phyloP scores from a whole-genome alignment of 306 rosid genomes.

The Amphicarpaea edgeworthii region DNA sequence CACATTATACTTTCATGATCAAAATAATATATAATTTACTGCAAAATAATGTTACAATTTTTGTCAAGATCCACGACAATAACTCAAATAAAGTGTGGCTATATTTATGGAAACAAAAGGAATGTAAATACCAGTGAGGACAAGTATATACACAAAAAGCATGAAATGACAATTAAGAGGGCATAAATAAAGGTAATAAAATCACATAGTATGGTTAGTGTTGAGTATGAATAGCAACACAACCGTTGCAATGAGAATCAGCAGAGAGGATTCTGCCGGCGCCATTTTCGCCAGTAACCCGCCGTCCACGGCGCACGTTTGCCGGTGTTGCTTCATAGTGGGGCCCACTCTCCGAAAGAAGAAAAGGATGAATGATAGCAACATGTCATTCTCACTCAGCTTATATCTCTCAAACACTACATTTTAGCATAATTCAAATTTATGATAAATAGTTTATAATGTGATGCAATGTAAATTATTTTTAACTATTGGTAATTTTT shows the following conservation, averaged over 20 bases:
- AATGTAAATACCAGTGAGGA: neutral
- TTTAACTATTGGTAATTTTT: no score
- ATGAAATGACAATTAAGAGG: neutral
- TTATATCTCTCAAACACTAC: no score
- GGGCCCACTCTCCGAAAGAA: neutral
- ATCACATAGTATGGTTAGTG: no score
- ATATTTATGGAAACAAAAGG: neutral
- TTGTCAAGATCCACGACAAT: neutral
- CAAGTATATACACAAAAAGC: neutral
- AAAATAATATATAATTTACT: no score
- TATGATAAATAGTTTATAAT: no score
- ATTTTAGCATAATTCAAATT: neutral
- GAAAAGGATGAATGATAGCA: neutral
- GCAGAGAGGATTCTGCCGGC: neutral
- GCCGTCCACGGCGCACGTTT: conserved; percentile 18
- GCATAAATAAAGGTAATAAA: no score
- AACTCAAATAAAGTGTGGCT: no score
- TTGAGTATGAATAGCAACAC: no score
- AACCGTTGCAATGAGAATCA: no score
- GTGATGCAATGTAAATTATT: no score
- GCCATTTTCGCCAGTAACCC: neutral
- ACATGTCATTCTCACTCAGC: neutral
- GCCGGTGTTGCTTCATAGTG: neutral
- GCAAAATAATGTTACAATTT: neutral
- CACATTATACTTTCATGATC: no score